Percentiles rank a stretch among this genome's conserved stretches.
Evolutionary conservation across 345 rosid genomes (phyloP).

Genomic region (Trapa bicornis): DNA sequence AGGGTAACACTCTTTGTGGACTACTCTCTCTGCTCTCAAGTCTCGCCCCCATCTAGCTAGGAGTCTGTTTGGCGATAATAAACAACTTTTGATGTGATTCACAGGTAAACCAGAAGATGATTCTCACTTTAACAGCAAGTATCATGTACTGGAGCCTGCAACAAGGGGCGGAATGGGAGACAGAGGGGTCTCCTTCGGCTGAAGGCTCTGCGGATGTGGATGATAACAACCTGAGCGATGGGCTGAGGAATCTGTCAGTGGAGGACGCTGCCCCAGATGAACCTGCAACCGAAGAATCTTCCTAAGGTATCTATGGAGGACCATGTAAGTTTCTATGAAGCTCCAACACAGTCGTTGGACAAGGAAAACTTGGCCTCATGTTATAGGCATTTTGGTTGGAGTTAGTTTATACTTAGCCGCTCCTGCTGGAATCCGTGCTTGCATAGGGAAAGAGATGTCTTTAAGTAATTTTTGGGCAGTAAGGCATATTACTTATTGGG

Average conservation of each 20-base stretch:
- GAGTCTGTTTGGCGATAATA: background rate
- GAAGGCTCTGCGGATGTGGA: conserved; percentile 12
- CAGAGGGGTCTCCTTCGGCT: conserved; percentile 14
- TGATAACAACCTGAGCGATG: conserved; percentile 17
- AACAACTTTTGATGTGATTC: conserved; percentile 1
- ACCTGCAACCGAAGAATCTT: conserved; percentile 9
- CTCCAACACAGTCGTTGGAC: background rate
- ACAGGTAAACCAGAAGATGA: conserved; percentile 98
- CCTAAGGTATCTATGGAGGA: conserved; percentile 1
- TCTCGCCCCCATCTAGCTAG: background rate
- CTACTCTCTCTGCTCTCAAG: background rate
- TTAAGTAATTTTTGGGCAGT: no score
- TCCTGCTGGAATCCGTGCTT: background rate
- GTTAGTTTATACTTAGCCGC: background rate
- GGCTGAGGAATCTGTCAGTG: conserved; percentile 18
- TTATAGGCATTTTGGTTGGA: no score
- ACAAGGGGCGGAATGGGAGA: conserved; percentile 28
- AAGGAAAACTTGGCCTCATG: background rate
- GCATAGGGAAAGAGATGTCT: no score
- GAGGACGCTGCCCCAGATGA: conserved; percentile 11
- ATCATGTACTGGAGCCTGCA: conserved; percentile 96
- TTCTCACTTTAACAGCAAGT: conserved; percentile 75
- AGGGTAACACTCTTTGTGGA: no score
- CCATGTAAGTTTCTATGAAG: background rate
- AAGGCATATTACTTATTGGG: no score